phyloP scores from a whole-genome alignment of 129 eudicot genomes.

The carrot (Daucus carota) region DNA sequence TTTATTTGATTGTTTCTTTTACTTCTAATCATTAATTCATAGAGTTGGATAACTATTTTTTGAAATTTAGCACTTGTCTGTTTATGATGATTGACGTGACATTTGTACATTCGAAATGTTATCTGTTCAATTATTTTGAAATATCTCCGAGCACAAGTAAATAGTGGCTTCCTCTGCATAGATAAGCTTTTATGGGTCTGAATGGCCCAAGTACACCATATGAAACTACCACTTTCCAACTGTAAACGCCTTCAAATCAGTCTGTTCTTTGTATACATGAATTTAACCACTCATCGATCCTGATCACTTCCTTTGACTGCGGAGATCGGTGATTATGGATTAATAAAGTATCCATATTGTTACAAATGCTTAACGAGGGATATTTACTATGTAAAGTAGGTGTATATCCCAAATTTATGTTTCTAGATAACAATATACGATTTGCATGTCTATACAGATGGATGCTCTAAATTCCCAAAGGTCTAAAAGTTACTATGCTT shows the following conservation, averaged over 20 bases:
- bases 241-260: neutral
- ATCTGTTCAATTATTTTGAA: neutral
- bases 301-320: neutral
- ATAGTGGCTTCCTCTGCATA: neutral
- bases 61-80: neutral
- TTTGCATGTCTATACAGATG: constrained; percentile 48
- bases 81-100: neutral
- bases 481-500: constrained; percentile 93
- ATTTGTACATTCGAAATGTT: neutral
- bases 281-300: neutral
- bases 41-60: neutral
- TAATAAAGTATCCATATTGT: neutral
- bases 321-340: neutral
- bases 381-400: neutral
- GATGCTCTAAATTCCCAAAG: constrained; percentile 79
- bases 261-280: neutral
- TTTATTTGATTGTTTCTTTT: neutral
- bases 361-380: neutral
- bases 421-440: neutral
- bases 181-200: neutral
- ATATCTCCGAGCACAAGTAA: neutral
- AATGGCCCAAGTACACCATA: neutral
- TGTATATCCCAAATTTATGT: neutral
- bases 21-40: neutral
- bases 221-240: neutral